Conservation (phyloP, 2,329 filamentous ascomycete genomes). For the Phaeosphaeria sp. region DNA sequence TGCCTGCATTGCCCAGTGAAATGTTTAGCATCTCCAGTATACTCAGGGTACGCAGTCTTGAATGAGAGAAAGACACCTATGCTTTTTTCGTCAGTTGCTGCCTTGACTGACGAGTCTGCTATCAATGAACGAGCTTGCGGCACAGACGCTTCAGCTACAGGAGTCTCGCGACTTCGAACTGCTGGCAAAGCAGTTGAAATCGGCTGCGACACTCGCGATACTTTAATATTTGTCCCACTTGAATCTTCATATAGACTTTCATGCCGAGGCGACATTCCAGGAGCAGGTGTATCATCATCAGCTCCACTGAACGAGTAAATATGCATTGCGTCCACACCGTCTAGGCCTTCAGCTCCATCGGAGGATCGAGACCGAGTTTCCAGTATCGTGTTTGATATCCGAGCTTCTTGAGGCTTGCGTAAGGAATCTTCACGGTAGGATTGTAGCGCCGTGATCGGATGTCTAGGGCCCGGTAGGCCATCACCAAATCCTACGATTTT, state of each 20-base stretch:
- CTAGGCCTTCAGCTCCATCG: not conserved
- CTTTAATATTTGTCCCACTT: slow-evolving; percentile 5
- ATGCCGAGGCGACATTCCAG: slow-evolving; percentile 26
- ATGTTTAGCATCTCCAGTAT: slow-evolving; percentile 38
- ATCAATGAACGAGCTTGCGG: not conserved
- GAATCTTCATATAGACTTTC: slow-evolving; percentile 24
- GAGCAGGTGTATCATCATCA: not conserved
- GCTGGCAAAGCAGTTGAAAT: not conserved
- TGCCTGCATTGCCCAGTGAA: slow-evolving; percentile 40
- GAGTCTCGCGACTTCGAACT: not conserved
- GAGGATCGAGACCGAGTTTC: slow-evolving; percentile 10
- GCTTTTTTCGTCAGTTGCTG: not conserved
- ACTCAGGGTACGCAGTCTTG: slow-evolving; percentile 44
- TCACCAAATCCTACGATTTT: slow-evolving; percentile 27
- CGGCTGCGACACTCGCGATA: not conserved
- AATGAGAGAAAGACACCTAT: slow-evolving; percentile 33
- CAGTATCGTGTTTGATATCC: slow-evolving; percentile 18
- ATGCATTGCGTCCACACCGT: slow-evolving; percentile 13
- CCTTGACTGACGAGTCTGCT: not conserved
- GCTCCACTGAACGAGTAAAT: not conserved
- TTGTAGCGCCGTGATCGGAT: slow-evolving; percentile 10
- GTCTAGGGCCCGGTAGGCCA: slow-evolving; percentile 1
- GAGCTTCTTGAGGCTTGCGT: slow-evolving; percentile 17
- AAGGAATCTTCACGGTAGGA: slow-evolving; percentile 20
- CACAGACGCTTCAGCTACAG: not conserved